A percentile compares a stretch with the other conserved stretches of the same genome.
Conservation (phyloP, 2,329 filamentous ascomycete genomes). For the Sclerotinia minor region DNA sequence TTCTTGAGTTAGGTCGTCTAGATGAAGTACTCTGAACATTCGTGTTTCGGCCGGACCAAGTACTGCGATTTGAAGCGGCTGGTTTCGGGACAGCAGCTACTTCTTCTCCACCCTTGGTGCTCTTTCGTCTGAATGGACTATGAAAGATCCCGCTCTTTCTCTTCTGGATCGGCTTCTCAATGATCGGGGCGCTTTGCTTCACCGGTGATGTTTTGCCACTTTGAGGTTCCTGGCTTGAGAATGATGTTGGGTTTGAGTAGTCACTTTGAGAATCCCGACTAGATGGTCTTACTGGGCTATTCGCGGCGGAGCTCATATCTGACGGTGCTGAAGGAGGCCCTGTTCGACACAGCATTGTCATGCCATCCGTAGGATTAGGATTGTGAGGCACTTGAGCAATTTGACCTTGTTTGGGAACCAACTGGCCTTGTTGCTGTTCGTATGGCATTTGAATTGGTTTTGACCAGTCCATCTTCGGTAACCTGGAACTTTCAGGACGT, state of each 20-base stretch:
- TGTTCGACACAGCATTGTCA: constrained; percentile 94
- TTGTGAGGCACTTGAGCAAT: constrained; percentile 80
- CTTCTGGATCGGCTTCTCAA: constrained; percentile 66
- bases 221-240: constrained; percentile 79
- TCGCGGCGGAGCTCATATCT: constrained; percentile 62
- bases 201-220: constrained; percentile 73
- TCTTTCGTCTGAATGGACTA: constrained; percentile 90
- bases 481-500: constrained; percentile 24
- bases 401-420: constrained; percentile 49
- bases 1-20: constrained; percentile 46
- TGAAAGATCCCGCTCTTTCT: constrained; percentile 86
- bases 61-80: constrained; percentile 53
- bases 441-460: constrained; percentile 26
- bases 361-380: constrained; percentile 90
- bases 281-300: constrained; percentile 69
- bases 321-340: constrained; percentile 67
- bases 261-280: constrained; percentile 90
- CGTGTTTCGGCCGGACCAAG: constrained; percentile 51
- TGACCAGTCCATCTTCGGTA: constrained; percentile 25
- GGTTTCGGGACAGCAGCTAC: constrained; percentile 42
- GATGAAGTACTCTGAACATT: constrained; percentile 35
- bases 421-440: constrained; percentile 30
- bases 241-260: constrained; percentile 83
- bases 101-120: constrained; percentile 72
- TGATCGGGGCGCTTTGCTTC: constrained; percentile 54